Base-by-base conservation (phyloP, 768 basidiomycete species). In the Paxillus involutus region DNA sequence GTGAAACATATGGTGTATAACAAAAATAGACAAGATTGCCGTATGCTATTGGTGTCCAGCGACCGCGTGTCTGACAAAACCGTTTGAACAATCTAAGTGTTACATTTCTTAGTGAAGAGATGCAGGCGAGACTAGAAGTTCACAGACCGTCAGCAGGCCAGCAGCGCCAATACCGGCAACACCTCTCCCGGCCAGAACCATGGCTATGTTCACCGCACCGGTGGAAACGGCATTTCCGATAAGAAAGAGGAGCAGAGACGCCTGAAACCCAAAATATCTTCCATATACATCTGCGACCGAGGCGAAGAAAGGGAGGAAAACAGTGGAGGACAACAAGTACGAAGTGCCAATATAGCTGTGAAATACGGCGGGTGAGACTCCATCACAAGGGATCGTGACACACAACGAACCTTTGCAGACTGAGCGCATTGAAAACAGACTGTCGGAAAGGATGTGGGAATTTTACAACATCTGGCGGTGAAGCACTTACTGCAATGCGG, bases 21-120 rank as follows among this genome's bases (percentile, higher is more conserved):
- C 5, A 78, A 33, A 58, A 78, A 75, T n/a, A 79, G 32, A 44
- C 73, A 59, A 6, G 72, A 61, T 45, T 70, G 70, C 57, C 81
- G 79, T 53, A 70, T 7, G 32, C 75, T 80, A 53, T 78, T 79
- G 41, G 67, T 47, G 44, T 80, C 55, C 24, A 81, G 63, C 1
- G 75, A 78, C 4, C 35, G 29, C 0, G 77, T 74, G 57, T 82
- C 80, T 2, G 77, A 66, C 35, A 81, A 24, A 46, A 80, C 66
- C 13, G 79, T 74, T 10, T 77, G 71, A 40, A 78, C 67, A 21
- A 78, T 62, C 78, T 68, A 21, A 33, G 7, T 33, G 10, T n/a
- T 10, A 33, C 26, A 33, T 33, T 33, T 1, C 4, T 33, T 9
- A 33, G 10, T 10, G 10, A 33, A 33, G 9, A 33, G 32, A 33